A percentile compares a stretch with the other conserved stretches of the same genome.
Evolutionary conservation across 1,284 basidiomycete species (phyloP).

Genomic region (Fomitopsis schrenkii): DNA sequence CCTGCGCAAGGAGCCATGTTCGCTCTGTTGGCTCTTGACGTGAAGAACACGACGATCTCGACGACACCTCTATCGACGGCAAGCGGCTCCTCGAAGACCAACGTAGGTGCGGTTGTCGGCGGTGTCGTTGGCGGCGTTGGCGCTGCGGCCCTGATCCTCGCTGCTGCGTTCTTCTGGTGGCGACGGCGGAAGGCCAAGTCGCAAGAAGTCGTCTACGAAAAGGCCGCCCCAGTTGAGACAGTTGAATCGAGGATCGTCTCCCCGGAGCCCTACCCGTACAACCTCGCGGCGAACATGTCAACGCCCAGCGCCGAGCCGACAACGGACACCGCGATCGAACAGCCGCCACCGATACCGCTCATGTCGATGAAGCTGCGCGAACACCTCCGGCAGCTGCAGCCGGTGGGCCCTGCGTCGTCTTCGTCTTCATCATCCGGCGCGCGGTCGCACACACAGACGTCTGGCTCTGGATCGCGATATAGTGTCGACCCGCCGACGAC

Average conservation of each 20-base stretch:
- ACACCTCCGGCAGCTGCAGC: neutral
- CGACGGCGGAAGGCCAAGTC: conserved; percentile 3
- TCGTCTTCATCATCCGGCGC: neutral
- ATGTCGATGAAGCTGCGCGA: conserved; percentile 16
- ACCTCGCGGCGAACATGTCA: neutral
- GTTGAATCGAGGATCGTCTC: neutral
- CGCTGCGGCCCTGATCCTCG: conserved; percentile 4
- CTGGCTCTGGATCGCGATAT: conserved; percentile 5
- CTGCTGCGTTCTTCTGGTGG: conserved; percentile 6
- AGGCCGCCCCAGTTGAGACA: neutral
- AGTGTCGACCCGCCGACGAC: conserved; percentile 18
- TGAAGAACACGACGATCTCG: conserved; percentile 14
- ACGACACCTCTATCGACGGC: neutral
- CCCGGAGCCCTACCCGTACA: conserved; percentile 3
- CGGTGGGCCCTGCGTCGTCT: neutral
- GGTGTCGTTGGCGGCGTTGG: conserved; percentile 15
- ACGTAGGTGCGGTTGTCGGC: conserved; percentile 14
- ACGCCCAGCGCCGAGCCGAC: neutral
- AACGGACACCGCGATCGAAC: neutral
- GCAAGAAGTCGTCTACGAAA: neutral
- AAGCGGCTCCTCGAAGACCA: neutral
- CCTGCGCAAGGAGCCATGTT: conserved; percentile 19
- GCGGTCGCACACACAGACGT: neutral
- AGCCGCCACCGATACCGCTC: neutral
- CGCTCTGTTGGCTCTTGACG: conserved; percentile 18